Evolutionary conservation across 148 eudicot species (phyloP), one percentile per base, ranked within the genome.

Genomic region (Arctostaphylos glauca): DNA sequence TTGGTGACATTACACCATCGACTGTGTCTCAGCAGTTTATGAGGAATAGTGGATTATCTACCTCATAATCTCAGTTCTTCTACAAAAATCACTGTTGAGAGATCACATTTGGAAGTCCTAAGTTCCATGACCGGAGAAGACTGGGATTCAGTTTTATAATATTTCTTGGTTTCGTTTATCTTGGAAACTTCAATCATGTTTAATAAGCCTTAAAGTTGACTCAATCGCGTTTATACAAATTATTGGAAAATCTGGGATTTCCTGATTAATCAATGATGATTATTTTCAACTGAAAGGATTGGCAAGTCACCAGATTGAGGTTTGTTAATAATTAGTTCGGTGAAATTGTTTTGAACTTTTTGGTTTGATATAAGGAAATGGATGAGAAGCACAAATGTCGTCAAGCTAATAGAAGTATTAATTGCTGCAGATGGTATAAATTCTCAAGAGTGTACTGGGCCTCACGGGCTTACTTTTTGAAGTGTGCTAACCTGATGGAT

Each of bases 401-500:
- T 68, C n/a, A 71, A 71, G 74, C 74, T 43, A 5, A 71, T 25
- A 31, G 38, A 31, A 31, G 38, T 31, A 43, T 71, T 13, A 71
- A 38, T 10, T 71, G 15, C 43, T 71, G 25, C 67, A 7, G 31
- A 60, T 60, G 67, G 67, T 60, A 60, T 60, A 8, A 21, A 21
- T 60, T 60, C 10, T 60, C 25, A 8, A 21, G 31, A 21, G 67
- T 9, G 67, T 60, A 21, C 31, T 25, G 16, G 23, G 7, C 25
- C 67, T 60, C n/a, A 21, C 12, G 9, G 67, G 67, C 21, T 59
- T 23, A 59, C 21, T 70, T 71, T 71, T 38, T 9, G n/a, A 60
- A 60, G 74, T 43, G 74, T 38, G 49, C 74, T 43, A 71, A 71
- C 74, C 49, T 71, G 48, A 71, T 71, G 48, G 4, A 43, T 71